Evolutionary conservation across 1,284 basidiomycete genomes (phyloP), one percentile per base, ranked within the genome.

Genomic region (Rhodotorula sp.): DNA sequence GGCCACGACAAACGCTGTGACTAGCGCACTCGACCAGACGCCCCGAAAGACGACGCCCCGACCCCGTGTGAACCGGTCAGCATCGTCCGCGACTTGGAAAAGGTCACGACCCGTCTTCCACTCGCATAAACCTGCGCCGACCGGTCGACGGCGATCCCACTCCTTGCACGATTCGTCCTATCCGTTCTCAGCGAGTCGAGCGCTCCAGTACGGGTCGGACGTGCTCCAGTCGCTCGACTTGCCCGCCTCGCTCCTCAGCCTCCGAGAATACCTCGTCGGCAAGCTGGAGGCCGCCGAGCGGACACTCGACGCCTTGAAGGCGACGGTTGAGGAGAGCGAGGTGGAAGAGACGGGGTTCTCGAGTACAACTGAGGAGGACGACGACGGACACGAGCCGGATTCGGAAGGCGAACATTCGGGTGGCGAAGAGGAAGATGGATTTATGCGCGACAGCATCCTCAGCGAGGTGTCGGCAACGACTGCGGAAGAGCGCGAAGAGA

Each of bases 151-250:
- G 1, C 73, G 69, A 14, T 62, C 73, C 5, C 54, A 65, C 31
- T 71, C 67, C 0, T 59, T 71, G 46, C 47, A 69, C 62, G 46
- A 46, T n/a, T 49, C 62, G 15, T 21, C 39, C 31, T n/a, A 51
- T 8, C 16, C 43, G 2, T 21, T 49, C 21, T 18, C 61, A 7
- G n/a, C 48, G 16, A 20, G 23, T 2, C 29, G 62, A 8, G 68
- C 71, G 2, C 46, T 73, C 62, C 34, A 26, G 16, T 70, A 70
- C 52, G 66, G 68, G 10, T 76, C 75, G 43, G 47, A 58, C 16
- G 68, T 74, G 16, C 66, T 76, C 48, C 58, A 72, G 16, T 70
- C 68, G 58, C 66, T 76, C 43, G 75, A 76, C 49, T 49, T 76
- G 51, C 66, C 70, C 4, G 65, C 62, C 6, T 69, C 67, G 20